Percentiles rank a stretch among this genome's conserved stretches.
These are phyloP conservation scores for Gleditsia sinensis DNA, from an alignment of 306 rosid species.

Conservation along the genomic window DNA sequence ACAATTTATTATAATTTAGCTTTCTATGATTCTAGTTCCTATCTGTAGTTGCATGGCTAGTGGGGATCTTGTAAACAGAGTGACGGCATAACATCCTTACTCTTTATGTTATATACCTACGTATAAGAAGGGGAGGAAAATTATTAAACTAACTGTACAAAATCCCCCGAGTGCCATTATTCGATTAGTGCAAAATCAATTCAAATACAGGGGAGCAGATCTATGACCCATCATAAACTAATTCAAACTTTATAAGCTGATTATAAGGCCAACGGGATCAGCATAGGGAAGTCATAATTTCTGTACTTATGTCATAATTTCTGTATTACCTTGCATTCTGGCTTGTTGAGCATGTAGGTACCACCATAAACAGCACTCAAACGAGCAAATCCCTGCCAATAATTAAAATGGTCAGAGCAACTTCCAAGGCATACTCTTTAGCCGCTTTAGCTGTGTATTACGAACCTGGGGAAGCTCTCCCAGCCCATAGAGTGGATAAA, in stretches of 20 bases:
- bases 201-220: neutral
- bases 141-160: neutral
- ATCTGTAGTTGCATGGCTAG: slow-evolving; percentile 8
- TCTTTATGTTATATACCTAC: neutral
- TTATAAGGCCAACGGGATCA: neutral
- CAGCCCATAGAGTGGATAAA: slow-evolving; percentile 67
- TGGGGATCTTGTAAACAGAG: neutral
- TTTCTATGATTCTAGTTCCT: neutral
- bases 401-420: slow-evolving; percentile 1
- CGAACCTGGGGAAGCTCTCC: slow-evolving; percentile 67
- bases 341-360: slow-evolving; percentile 68
- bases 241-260: neutral
- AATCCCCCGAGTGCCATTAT: neutral
- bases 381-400: slow-evolving; percentile 66
- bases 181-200: neutral
- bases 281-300: neutral
- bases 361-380: slow-evolving; percentile 74
- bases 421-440: neutral
- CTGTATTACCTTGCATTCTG: slow-evolving; percentile 57
- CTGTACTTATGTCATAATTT: neutral
- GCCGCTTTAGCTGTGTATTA: slow-evolving; percentile 2
- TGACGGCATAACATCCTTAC: neutral
- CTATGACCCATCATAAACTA: neutral
- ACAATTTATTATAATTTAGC: neutral
- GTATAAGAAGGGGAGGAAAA: neutral